Conservation (phyloP, 1,284 basidiomycete genomes). For the Tetrapyrgos nigripes region DNA sequence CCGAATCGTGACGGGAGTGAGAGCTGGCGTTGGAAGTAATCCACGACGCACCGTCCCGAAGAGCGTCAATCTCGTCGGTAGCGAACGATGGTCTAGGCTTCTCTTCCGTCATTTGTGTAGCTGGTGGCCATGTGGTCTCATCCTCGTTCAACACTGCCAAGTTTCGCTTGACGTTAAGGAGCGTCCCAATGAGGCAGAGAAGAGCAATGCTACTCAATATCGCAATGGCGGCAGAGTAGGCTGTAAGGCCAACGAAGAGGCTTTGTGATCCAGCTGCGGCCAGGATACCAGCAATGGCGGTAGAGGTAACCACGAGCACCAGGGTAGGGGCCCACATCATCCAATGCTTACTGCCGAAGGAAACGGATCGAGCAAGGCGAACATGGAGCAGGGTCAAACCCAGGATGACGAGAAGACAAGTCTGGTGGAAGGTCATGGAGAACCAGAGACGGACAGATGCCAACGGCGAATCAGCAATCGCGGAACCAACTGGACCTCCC, state of each 20-base stretch:
- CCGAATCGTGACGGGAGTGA: slow-evolving; percentile 62
- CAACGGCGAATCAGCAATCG: slow-evolving; percentile 51
- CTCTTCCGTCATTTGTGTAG: slow-evolving; percentile 51
- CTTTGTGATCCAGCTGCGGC: slow-evolving; percentile 57
- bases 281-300: slow-evolving; percentile 61
- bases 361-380: slow-evolving; percentile 68
- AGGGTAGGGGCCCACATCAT: slow-evolving; percentile 70
- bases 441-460: slow-evolving; percentile 68
- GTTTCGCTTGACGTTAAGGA: slow-evolving; percentile 68
- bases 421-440: slow-evolving; percentile 65
- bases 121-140: slow-evolving; percentile 61
- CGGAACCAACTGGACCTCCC: slow-evolving; percentile 48
- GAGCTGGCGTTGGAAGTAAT: slow-evolving; percentile 69
- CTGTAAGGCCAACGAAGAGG: slow-evolving; percentile 65
- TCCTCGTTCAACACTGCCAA: slow-evolving; percentile 57
- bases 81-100: slow-evolving; percentile 64
- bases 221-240: slow-evolving; percentile 60
- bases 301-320: slow-evolving; percentile 59
- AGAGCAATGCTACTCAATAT: slow-evolving; percentile 58
- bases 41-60: slow-evolving; percentile 77
- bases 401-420: slow-evolving; percentile 65
- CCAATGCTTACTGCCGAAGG: slow-evolving; percentile 71
- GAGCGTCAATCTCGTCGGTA: slow-evolving; percentile 70
- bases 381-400: slow-evolving; percentile 70
- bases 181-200: slow-evolving; percentile 60